phyloP scores from a whole-genome alignment of 257 asterid genomes.

The Solanum medicagineum region DNA sequence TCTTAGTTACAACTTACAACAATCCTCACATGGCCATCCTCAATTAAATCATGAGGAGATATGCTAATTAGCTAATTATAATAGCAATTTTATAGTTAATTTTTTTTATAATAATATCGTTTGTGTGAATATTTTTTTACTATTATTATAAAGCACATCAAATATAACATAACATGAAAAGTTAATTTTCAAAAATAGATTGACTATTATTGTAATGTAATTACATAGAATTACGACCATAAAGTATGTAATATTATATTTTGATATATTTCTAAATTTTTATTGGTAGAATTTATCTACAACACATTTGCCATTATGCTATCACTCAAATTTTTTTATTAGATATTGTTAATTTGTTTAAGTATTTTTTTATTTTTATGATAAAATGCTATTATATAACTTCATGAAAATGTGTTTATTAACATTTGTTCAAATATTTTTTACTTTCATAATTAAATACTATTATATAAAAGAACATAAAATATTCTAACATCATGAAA shows the following conservation, averaged over 20 bases:
- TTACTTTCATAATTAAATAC: too few species aligned
- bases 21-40: not conserved
- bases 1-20: not conserved
- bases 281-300: not conserved
- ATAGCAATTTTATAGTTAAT: not conserved
- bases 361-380: too few species aligned
- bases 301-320: not conserved
- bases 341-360: too few species aligned
- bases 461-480: too few species aligned
- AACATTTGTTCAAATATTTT: too few species aligned
- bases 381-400: too few species aligned
- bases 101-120: not conserved
- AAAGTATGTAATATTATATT: not conserved
- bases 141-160: not conserved
- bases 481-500: too few species aligned
- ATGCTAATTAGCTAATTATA: not conserved
- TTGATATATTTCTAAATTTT: not conserved
- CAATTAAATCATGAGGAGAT: not conserved
- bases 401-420: too few species aligned
- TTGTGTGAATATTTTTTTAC: not conserved
- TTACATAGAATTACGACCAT: accelerated
- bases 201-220: not conserved
- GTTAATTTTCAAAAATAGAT: too few species aligned
- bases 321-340: not conserved
- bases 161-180: not conserved